phyloP scores from a whole-genome alignment of 2,329 filamentous ascomycete species.

The Cladophialophora carrionii region DNA sequence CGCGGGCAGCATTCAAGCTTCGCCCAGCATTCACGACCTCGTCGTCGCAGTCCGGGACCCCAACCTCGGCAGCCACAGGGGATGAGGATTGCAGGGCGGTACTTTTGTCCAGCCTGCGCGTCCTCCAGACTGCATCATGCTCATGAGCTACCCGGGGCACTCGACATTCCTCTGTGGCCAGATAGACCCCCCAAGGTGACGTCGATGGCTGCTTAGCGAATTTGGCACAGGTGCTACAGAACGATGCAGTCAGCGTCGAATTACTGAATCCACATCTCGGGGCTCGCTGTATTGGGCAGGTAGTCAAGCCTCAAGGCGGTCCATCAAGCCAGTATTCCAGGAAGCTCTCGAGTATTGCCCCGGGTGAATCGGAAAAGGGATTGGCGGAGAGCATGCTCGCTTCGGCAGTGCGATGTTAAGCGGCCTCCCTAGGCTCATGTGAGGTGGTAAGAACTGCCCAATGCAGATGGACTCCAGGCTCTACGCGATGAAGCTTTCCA shows the following conservation, averaged over 20 bases:
- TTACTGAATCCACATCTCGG: neutral
- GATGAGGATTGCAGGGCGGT: neutral
- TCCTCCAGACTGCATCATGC: neutral
- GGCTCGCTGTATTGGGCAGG: neutral
- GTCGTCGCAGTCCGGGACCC: neutral
- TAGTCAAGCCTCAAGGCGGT: neutral
- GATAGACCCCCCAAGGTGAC: neutral
- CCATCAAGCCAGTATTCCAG: neutral
- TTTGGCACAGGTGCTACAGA: slow-evolving; percentile 4
- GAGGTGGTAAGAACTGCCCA: slow-evolving; percentile 11
- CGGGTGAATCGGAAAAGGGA: neutral
- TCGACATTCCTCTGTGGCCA: slow-evolving; percentile 1
- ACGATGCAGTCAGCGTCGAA: slow-evolving; percentile 12
- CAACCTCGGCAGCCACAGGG: neutral
- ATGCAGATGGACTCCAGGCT: slow-evolving; percentile 1
- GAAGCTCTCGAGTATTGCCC: neutral
- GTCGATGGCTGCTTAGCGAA: slow-evolving; percentile 12
- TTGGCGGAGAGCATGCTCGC: slow-evolving; percentile 1
- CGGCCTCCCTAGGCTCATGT: neutral
- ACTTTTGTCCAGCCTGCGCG: neutral
- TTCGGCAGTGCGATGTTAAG: neutral
- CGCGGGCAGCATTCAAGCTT: neutral
- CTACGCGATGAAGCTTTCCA: neutral
- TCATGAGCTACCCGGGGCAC: neutral
- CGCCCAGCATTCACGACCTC: neutral